These are phyloP conservation scores for Globisporangium irregulare DNA, from an alignment of 352 stramenopile species.

Conservation along the genomic window DNA sequence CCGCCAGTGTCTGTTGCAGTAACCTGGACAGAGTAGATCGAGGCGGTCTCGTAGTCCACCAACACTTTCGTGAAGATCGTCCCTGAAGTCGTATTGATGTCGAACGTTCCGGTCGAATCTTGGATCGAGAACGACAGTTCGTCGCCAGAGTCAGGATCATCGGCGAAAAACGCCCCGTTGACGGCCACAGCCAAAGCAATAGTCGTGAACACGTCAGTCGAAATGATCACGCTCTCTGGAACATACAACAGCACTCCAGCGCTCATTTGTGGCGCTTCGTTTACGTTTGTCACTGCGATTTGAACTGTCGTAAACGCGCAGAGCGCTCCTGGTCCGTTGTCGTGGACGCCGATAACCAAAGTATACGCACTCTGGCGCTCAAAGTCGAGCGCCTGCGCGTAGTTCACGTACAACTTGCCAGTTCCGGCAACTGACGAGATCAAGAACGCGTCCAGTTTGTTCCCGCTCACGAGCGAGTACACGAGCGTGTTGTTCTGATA, in stretches of 20 bases:
- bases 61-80: neutral
- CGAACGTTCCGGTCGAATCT: neutral
- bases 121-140: conserved; percentile 5
- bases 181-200: neutral
- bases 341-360: conserved; percentile 18
- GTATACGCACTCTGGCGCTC: conserved; percentile 29
- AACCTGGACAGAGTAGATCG: conserved; percentile 3
- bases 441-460: conserved; percentile 37
- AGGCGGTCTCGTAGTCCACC: conserved; percentile 8
- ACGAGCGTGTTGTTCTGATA: conserved; percentile 52
- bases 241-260: conserved; percentile 23
- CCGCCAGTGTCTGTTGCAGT: neutral
- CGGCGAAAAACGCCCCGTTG: conserved; percentile 1
- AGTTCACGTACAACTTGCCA: conserved; percentile 33
- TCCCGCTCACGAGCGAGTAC: conserved; percentile 42
- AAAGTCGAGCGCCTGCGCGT: conserved; percentile 37
- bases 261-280: conserved; percentile 22
- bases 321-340: conserved; percentile 27
- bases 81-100: neutral
- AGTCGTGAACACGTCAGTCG: neutral
- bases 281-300: conserved; percentile 25
- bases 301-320: conserved; percentile 21
- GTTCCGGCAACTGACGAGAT: conserved; percentile 35
- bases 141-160: conserved; percentile 4
- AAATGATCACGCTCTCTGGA: conserved; percentile 19